phyloP scores from a whole-genome alignment of 768 basidiomycete species.

The Termitomyces sp. region DNA sequence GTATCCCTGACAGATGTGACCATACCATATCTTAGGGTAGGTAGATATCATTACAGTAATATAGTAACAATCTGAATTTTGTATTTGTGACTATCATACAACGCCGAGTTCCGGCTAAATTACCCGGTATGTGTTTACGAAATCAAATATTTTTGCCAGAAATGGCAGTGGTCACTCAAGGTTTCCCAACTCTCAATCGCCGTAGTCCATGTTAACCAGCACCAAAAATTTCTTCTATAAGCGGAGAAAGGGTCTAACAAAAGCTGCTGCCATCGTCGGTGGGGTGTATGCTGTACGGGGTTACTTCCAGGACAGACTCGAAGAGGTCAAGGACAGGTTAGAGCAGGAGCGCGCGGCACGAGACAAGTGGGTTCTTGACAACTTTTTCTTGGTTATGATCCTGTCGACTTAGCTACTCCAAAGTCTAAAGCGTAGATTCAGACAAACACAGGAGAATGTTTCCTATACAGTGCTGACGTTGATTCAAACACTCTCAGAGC shows the following conservation, averaged over 20 bases:
- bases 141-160: conserved; percentile 6
- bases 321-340: conserved; percentile 61
- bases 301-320: conserved; percentile 58
- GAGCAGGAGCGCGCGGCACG: conserved; percentile 57
- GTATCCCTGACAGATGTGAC: no score
- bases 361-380: conserved; percentile 53
- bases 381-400: conserved; percentile 2
- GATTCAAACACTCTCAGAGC: conserved; percentile 58
- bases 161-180: neutral
- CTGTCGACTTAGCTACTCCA: neutral
- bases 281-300: conserved; percentile 57
- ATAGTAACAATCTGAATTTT: neutral
- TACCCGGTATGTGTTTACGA: neutral
- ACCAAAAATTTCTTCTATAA: conserved; percentile 45
- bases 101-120: neutral
- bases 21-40: no score
- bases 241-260: conserved; percentile 40
- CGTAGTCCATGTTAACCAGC: conserved; percentile 4
- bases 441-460: conserved; percentile 71
- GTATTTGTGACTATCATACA: neutral
- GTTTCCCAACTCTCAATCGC: neutral
- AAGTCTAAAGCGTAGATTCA: conserved; percentile 70
- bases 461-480: conserved; percentile 72
- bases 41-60: no score
- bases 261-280: conserved; percentile 47